These are phyloP conservation scores for Thuidium tamariscinum DNA, from an alignment of 225 moss, liverwort and hornwort species.

Conservation along the genomic window DNA sequence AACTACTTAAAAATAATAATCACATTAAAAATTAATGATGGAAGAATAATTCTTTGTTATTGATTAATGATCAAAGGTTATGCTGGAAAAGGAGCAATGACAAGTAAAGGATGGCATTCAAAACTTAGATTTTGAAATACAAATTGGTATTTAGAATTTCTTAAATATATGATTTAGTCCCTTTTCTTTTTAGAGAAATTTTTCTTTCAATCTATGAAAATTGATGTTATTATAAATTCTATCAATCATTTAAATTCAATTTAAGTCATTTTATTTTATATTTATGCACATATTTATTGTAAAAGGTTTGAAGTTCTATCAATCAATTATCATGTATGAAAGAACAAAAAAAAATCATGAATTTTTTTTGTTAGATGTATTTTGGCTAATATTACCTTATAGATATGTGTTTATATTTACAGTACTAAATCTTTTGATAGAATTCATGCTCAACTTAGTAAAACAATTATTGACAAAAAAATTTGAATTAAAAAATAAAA, in stretches of 20 bases:
- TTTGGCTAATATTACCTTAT: background rate
- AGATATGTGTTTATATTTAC: too few relatives aligned
- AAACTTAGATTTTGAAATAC: background rate
- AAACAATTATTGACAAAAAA: too few relatives aligned
- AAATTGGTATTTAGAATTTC: background rate
- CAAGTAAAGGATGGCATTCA: constrained; percentile 21
- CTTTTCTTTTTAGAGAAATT: background rate
- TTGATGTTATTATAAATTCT: too few relatives aligned
- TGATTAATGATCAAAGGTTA: background rate
- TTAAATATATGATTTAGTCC: background rate
- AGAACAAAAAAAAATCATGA: too few relatives aligned
- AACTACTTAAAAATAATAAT: background rate
- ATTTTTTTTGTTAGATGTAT: background rate
- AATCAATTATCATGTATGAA: too few relatives aligned
- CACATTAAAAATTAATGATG: background rate
- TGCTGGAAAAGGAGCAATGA: constrained; percentile 10
- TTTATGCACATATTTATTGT: background rate
- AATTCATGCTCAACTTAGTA: too few relatives aligned
- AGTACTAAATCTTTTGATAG: too few relatives aligned
- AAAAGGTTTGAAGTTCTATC: background rate
- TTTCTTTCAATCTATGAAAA: background rate
- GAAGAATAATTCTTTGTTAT: background rate
- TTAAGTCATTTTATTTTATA: background rate
- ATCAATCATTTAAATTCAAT: background rate
- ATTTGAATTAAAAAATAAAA: too few relatives aligned